Conservation (phyloP, 176 grass and related monocot genomes). For the Melocanna baccifera region DNA sequence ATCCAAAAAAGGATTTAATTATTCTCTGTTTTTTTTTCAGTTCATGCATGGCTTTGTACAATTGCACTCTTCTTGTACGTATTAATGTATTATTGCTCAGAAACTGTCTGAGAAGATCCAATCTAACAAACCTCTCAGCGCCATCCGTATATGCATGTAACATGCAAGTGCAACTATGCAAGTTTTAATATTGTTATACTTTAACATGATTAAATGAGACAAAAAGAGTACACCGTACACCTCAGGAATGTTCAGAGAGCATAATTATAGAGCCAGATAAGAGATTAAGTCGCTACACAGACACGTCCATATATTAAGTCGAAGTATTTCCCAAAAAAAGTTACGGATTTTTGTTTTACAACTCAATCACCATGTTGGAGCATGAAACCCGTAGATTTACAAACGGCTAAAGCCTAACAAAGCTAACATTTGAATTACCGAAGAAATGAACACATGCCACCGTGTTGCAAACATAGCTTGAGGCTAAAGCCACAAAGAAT, state of each 20-base stretch:
- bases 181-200: neutral
- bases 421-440: neutral
- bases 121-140: neutral
- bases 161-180: neutral
- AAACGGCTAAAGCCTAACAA: neutral
- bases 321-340: neutral
- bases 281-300: neutral
- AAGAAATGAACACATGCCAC: neutral
- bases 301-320: neutral
- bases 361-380: neutral
- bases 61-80: conserved; percentile 5
- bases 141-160: conserved; percentile 22
- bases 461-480: neutral
- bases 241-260: neutral
- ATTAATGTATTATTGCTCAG: conserved; percentile 5
- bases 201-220: conserved; percentile 27
- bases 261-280: neutral
- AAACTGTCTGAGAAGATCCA: conserved; percentile 26
- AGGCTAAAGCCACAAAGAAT: neutral
- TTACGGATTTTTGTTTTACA: neutral
- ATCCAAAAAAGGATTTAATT: neutral
- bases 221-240: conserved; percentile 4
- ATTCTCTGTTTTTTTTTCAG: neutral
- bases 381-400: neutral
- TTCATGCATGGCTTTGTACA: neutral